Evolutionary conservation across 768 basidiomycete species (phyloP), one percentile per base, ranked within the genome.

Genomic region (Calocera cornea): DNA sequence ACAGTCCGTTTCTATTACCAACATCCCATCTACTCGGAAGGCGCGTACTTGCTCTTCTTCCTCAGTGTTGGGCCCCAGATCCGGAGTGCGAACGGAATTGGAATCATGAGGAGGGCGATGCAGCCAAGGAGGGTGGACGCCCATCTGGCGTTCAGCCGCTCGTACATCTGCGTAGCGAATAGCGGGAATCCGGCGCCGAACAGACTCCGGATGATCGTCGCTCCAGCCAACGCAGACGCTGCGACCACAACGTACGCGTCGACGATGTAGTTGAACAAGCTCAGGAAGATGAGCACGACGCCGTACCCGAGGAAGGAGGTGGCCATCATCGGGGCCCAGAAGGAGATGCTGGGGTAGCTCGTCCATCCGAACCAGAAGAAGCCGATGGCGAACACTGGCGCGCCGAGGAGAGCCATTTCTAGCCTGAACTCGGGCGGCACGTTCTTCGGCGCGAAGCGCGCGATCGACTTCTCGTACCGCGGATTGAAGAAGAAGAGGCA

Each of bases 91-190:
- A 73, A 72, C 24, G 74, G 72, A 41, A 75, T 71, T 0, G 73
- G 74, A 16, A 71, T 69, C 64, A 79, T 66, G 17, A 75, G 41
- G 0, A 76, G 65, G 3, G 77, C 73, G 24, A 78, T 63, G 68
- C 75, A 73, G 22, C 75, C 79, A 22, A 79, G 70, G 1, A 79
- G 67, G 12, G 76, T 75, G 0, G 75, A 75, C 11, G 79, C 79
- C 74, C 76, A 78, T 70, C 76, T 72, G 24, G 76, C 74, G 68
- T 75, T 76, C 24, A 79, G 69, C 50, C 73, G 72, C 2, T 73
- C 69, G 72, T 77, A 79, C 77, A 79, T 78, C 68, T 77, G 75
- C 12, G 68, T 70, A 0, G 75, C 76, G 69, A 76, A 78, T 17
- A 77, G 71, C 10, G 78, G 75, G 70, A 73, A 67, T 27, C 50